These are phyloP conservation scores for Boletus reticuloceps DNA, from an alignment of 768 basidiomycete species.

Conservation along the genomic window DNA sequence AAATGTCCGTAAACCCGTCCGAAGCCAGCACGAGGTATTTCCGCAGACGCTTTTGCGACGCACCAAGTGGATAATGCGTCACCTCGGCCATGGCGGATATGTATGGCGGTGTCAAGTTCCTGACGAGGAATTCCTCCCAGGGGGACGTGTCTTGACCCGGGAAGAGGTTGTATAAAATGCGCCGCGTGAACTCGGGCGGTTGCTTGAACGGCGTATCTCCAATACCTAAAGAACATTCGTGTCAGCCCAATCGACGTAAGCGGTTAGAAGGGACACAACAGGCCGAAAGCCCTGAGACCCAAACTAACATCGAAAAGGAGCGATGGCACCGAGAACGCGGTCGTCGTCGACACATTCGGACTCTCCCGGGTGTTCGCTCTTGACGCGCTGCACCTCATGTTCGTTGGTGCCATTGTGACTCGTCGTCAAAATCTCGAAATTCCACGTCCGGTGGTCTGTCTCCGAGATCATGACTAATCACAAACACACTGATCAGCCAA, in stretches of 20 bases:
- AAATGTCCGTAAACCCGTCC: slow-evolving; percentile 65
- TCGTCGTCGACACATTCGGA: slow-evolving; percentile 62
- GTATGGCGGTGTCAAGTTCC: slow-evolving; percentile 63
- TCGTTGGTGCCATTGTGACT: slow-evolving; percentile 71
- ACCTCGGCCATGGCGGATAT: slow-evolving; percentile 65
- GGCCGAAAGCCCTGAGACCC: slow-evolving; percentile 11
- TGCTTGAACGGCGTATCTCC: slow-evolving; percentile 75
- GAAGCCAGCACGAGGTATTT: slow-evolving; percentile 62
- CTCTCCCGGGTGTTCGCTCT: slow-evolving; percentile 65
- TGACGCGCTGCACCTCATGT: slow-evolving; percentile 62
- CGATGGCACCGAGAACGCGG: slow-evolving; percentile 73
- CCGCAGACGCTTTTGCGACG: slow-evolving; percentile 28
- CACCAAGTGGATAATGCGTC: slow-evolving; percentile 48
- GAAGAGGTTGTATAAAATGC: slow-evolving; percentile 63
- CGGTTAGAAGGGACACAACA: slow-evolving; percentile 4
- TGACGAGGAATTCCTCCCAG: slow-evolving; percentile 67
- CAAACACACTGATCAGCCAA: slow-evolving; percentile 16
- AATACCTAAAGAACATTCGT: slow-evolving; percentile 43
- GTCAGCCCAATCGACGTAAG: slow-evolving; percentile 8
- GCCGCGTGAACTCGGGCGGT: slow-evolving; percentile 63
- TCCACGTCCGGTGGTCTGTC: slow-evolving; percentile 51
- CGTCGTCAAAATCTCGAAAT: slow-evolving; percentile 56
- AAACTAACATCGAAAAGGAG: slow-evolving; percentile 70
- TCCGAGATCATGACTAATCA: slow-evolving; percentile 49
- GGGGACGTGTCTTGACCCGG: slow-evolving; percentile 57